A percentile compares a stretch with the other conserved stretches of the same genome.
Evolutionary conservation across 1,284 basidiomycete genomes (phyloP).

Genomic region (Fomitopsis pinicola): DNA sequence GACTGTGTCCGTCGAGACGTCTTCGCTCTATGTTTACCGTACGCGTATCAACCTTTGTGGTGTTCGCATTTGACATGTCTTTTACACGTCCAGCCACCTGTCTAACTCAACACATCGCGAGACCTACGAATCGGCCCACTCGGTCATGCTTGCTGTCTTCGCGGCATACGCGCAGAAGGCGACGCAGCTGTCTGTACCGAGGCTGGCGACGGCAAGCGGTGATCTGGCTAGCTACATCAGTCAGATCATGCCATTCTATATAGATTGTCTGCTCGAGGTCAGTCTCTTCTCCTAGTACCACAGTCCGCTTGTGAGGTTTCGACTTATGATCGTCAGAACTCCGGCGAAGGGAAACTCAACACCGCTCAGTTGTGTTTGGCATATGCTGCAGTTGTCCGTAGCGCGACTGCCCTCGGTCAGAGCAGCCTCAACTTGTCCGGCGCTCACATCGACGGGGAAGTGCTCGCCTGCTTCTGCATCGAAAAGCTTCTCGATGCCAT

Average conservation of each 20-base stretch:
- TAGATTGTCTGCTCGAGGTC: conserved; percentile 61
- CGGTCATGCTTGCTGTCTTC: conserved; percentile 66
- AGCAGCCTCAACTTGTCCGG: background rate
- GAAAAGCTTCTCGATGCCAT: conserved; percentile 46
- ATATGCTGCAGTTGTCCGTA: conserved; percentile 58
- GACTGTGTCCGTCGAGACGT: conserved; percentile 45
- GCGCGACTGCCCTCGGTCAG: conserved; percentile 37
- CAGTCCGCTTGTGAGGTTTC: background rate
- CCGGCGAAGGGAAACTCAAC: conserved; percentile 51
- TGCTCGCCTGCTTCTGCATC: conserved; percentile 61
- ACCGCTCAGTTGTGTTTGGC: conserved; percentile 60
- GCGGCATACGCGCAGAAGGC: conserved; percentile 48
- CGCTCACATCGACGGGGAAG: conserved; percentile 15
- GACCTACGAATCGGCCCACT: conserved; percentile 72
- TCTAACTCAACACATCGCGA: conserved; percentile 55
- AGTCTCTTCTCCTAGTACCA: conserved; percentile 10
- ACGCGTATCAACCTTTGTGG: conserved; percentile 24
- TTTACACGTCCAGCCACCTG: conserved; percentile 41
- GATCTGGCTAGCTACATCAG: conserved; percentile 34
- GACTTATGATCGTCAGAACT: conserved; percentile 49
- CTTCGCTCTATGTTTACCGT: conserved; percentile 59
- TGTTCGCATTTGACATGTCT: background rate
- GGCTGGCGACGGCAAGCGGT: conserved; percentile 4
- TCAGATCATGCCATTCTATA: conserved; percentile 65
- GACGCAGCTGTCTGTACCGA: conserved; percentile 13